Conservation (phyloP, 441 rosid genomes). For the Capsella rubella region DNA sequence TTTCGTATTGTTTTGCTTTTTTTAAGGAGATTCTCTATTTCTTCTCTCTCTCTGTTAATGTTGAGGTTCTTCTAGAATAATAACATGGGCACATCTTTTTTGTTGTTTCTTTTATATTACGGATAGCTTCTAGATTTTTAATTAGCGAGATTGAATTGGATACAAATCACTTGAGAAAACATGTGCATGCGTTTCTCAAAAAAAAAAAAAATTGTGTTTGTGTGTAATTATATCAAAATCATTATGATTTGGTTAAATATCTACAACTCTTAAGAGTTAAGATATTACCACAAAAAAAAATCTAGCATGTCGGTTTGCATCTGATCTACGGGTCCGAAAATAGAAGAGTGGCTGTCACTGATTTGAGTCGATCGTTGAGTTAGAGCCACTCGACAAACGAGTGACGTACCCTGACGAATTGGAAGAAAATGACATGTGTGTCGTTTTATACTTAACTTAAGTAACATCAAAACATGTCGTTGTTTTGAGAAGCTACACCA, state of each 20-base stretch:
- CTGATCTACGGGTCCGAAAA: constrained; percentile 29
- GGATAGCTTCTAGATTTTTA: background rate
- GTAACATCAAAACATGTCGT: background rate
- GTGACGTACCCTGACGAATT: constrained; percentile 6
- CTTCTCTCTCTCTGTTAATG: too few species aligned
- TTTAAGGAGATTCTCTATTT: constrained; percentile 25
- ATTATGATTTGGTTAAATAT: background rate
- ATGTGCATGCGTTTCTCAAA: background rate
- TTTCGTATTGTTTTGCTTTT: constrained; percentile 1
- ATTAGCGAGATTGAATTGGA: background rate
- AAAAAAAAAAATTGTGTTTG: background rate
- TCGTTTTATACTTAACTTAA: background rate
- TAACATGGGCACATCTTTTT: too few species aligned
- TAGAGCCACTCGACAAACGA: constrained; percentile 30
- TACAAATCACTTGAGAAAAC: background rate
- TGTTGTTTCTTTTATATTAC: too few species aligned
- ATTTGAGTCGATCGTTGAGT: constrained; percentile 18
- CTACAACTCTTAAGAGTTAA: background rate
- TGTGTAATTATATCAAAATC: too few species aligned
- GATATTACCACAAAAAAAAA: background rate
- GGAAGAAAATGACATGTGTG: background rate
- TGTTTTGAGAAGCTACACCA: background rate
- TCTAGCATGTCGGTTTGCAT: constrained; percentile 21
- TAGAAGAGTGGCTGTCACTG: constrained; percentile 33
- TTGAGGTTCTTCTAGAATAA: too few species aligned